Base-by-base conservation (phyloP, 208 protist species). In the Angomonas ambiguus region DNA sequence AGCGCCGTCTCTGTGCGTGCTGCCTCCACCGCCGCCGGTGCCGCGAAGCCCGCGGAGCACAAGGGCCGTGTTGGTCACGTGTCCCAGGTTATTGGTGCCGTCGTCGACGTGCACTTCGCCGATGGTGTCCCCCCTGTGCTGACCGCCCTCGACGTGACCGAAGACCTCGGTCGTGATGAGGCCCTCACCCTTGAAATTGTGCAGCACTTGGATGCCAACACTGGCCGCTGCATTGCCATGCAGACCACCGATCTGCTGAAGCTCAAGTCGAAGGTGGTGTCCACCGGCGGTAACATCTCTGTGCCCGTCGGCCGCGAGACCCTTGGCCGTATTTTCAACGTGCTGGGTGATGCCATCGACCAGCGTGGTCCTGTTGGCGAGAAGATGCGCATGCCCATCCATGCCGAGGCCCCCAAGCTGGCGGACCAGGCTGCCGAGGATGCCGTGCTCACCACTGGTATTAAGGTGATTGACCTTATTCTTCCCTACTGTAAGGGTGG, bases 401-500 rank as follows among this genome's bases (percentile, higher is more conserved):
- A 99, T 84, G 84, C 87, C 58, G 85, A 94, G 62, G 90, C 98
- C 38, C 97, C 97, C 30, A 84, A 80, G 67, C 95, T 98, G 51
- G 74, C 79, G 31, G 97, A 99, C 62, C 95, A 98, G 87, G 91
- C 87, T 10, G 88, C 87, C 41, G 84, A 96, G 74, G 81, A 96
- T 41, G 83, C 97, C 64, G 96, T 99, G 65, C 84, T 99, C 34
- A 96, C 95, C 20, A 99, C 97, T 41, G 98, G 97, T 79, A 99
- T 99, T 77, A 99, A 99, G 87, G 97, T 99, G 73, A 97, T 99
- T 67, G 98, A 99, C 80, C 75, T 99, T 8, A 92, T 99, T 62
- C 87, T 97, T 55, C 97, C 98, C 25, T 99, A 99, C 85, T 96
- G 96, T 71, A 98, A 97, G 82, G 98, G 98, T 78, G 98, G 98